phyloP scores from a whole-genome alignment of 2,329 filamentous ascomycete genomes.

The Colletotrichum scovillei region DNA sequence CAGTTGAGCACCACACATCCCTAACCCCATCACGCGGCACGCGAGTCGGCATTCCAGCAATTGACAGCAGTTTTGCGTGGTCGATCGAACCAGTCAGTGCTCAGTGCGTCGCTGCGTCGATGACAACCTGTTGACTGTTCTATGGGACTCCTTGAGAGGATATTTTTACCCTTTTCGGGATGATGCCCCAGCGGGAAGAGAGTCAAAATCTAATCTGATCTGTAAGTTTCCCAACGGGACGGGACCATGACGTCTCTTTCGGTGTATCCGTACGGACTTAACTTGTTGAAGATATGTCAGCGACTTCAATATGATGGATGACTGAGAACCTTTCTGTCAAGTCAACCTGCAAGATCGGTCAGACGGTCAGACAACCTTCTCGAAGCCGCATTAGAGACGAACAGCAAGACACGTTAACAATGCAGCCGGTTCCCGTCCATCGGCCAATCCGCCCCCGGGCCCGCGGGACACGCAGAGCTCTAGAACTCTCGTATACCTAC shows the following conservation, averaged over 20 bases:
- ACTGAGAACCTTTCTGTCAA: background rate
- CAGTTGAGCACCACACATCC: background rate
- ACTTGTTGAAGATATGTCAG: too few relatives aligned
- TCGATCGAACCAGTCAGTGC: background rate
- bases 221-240: background rate
- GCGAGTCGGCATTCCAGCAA: background rate
- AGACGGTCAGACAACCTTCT: too few relatives aligned
- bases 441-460: background rate
- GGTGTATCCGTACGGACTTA: background rate
- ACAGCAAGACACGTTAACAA: background rate
- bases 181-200: background rate
- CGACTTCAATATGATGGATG: background rate
- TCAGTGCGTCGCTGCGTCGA: background rate
- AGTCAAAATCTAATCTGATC: constrained; percentile 4
- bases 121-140: background rate
- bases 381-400: background rate
- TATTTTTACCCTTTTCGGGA: constrained; percentile 15
- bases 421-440: background rate
- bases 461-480: background rate
- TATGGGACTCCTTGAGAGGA: background rate
- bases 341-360: background rate
- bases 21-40: background rate
- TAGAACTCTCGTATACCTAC: background rate
- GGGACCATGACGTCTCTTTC: background rate
- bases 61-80: background rate